Percentiles rank a stretch among this genome's conserved stretches.
Conservation (phyloP, 257 asterid genomes). For the Solanum phureja region DNA sequence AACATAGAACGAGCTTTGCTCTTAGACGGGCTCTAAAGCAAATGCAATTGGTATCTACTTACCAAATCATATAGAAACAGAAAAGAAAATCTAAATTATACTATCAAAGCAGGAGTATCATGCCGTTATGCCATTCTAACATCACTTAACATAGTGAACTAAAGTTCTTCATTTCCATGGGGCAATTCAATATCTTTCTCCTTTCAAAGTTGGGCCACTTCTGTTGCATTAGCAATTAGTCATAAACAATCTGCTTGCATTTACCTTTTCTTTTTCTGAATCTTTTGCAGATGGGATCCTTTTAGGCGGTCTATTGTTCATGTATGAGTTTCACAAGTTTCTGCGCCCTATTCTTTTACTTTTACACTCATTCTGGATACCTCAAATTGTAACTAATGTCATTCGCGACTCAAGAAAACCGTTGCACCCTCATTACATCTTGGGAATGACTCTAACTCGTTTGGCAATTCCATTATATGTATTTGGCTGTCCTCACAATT, state of each 20-base stretch:
- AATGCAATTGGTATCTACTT: background rate
- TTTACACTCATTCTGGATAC: conserved; percentile 90
- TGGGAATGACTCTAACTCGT: conserved; percentile 84
- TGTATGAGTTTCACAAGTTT: conserved; percentile 84
- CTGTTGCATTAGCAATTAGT: background rate
- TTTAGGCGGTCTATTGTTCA: conserved; percentile 71
- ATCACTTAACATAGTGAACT: background rate
- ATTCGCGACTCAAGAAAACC: conserved; percentile 91
- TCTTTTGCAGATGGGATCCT: conserved; percentile 84
- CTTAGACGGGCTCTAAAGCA: background rate
- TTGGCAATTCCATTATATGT: conserved; percentile 71
- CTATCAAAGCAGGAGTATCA: background rate
- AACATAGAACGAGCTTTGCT: background rate
- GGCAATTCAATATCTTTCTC: background rate
- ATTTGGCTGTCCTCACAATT: conserved; percentile 89
- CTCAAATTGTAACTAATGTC: conserved; percentile 73
- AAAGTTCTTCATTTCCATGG: background rate
- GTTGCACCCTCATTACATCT: conserved; percentile 83
- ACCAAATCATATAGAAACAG: background rate
- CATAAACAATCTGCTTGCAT: background rate
- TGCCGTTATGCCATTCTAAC: background rate
- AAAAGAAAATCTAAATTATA: background rate
- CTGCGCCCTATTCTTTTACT: conserved; percentile 66
- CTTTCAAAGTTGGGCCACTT: background rate
- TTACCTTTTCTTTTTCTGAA: background rate